phyloP scores from a whole-genome alignment of 1,284 basidiomycete species.

The Leccinum huronense region DNA sequence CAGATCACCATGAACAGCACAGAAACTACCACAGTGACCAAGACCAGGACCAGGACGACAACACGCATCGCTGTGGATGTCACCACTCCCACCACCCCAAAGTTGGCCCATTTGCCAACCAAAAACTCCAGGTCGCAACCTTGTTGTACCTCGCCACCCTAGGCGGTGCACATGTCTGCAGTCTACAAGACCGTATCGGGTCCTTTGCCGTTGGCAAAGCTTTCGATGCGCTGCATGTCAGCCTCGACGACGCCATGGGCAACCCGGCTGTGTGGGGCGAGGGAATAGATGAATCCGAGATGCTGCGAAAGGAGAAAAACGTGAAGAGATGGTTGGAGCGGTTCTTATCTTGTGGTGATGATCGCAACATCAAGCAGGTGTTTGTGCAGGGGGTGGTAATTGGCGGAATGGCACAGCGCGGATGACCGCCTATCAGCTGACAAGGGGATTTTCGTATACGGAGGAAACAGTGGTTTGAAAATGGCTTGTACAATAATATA shows the following conservation, averaged over 20 bases:
- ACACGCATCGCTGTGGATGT: not conserved
- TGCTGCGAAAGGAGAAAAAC: conserved; percentile 17
- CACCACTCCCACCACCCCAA: not conserved
- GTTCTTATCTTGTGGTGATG: conserved; percentile 83
- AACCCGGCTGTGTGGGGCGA: conserved; percentile 65
- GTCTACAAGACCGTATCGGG: conserved; percentile 66
- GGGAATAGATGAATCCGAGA: conserved; percentile 15
- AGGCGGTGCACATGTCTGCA: conserved; percentile 85
- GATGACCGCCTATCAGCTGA: not conserved
- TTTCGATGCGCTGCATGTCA: conserved; percentile 84
- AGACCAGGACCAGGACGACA: not conserved
- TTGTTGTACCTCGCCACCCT: conserved; percentile 88
- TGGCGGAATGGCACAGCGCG: conserved; percentile 49
- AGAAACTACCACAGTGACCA: not conserved
- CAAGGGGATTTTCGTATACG: not conserved
- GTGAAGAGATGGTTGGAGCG: conserved; percentile 59
- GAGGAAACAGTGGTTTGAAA: not conserved
- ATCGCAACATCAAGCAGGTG: conserved; percentile 83
- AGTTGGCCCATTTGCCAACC: conserved; percentile 46
- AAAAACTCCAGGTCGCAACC: conserved; percentile 69
- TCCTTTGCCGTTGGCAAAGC: conserved; percentile 78
- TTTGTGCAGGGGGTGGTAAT: conserved; percentile 83
- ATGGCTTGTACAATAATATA: not conserved
- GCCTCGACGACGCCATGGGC: conserved; percentile 46
- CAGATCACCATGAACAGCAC: not conserved